Percentiles rank a stretch among this genome's conserved stretches.
These are phyloP conservation scores for Pulveroboletus sp. DNA, from an alignment of 768 basidiomycete species.

Conservation along the genomic window DNA sequence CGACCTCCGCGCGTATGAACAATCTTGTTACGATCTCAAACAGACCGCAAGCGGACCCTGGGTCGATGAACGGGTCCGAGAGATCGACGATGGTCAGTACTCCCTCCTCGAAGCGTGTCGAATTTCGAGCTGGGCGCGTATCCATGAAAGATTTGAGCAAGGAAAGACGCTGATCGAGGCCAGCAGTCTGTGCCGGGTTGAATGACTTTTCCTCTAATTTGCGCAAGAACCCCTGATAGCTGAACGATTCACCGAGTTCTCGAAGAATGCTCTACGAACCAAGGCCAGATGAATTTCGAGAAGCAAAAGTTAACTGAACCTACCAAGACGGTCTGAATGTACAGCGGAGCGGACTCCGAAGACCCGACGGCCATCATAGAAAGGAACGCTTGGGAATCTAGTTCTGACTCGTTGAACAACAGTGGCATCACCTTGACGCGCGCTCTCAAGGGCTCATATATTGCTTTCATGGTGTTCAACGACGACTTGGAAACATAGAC, in stretches of 20 bases:
- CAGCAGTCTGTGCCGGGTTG: slow-evolving; percentile 49
- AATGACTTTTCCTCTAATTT: slow-evolving; percentile 45
- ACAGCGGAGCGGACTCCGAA: slow-evolving; percentile 55
- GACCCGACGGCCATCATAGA: slow-evolving; percentile 67
- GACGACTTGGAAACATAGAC: slow-evolving; percentile 59
- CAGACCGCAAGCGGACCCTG: slow-evolving; percentile 55
- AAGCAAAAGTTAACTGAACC: slow-evolving; percentile 13
- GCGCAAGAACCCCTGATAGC: slow-evolving; percentile 43
- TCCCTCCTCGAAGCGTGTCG: slow-evolving; percentile 46
- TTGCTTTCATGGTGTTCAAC: slow-evolving; percentile 48
- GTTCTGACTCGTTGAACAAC: slow-evolving; percentile 49
- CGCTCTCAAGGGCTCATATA: slow-evolving; percentile 46
- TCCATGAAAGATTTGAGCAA: slow-evolving; percentile 54
- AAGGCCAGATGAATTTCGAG: not conserved
- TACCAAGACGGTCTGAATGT: slow-evolving; percentile 63
- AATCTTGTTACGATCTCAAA: slow-evolving; percentile 63
- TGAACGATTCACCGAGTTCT: slow-evolving; percentile 54
- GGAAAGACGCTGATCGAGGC: slow-evolving; percentile 57
- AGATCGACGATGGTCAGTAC: slow-evolving; percentile 62
- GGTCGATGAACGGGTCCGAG: slow-evolving; percentile 66
- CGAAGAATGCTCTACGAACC: slow-evolving; percentile 49
- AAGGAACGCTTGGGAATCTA: slow-evolving; percentile 60
- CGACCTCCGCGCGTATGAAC: slow-evolving; percentile 54
- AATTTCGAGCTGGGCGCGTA: not conserved
- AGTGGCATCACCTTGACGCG: slow-evolving; percentile 50